Base-by-base conservation (phyloP, 306 rosid species). In the Cyamopsis tetragonoloba region DNA sequence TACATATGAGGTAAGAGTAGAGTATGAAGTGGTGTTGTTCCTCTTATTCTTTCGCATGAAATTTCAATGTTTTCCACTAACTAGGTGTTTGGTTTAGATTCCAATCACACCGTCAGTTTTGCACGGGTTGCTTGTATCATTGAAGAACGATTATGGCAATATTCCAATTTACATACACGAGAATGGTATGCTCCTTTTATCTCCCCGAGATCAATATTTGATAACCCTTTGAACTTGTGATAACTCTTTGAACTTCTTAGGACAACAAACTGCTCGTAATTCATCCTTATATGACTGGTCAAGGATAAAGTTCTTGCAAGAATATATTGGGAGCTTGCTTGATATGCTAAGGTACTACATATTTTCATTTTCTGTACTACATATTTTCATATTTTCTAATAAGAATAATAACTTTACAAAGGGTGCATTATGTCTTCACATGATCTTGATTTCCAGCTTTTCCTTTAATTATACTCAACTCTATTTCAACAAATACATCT, bases 251-350 rank as follows among this genome's bases (percentile, higher is more conserved):
- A 9, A 8, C 7, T 54, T 53, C 14, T 20, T 54, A 88, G 95
- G 88, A 20, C 82, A 78, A 46, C 10, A 13, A 42, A 80, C 84
- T 53, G 48, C 2, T 6, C 71, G 76, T 4, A 80, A 64, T 77
- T 82, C 85, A 28, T 56, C 83, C n/a, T 76, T 82, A 58, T 64
- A 78, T 43, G 90, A 87, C 58, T 46, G 59, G 72, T 2, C 80
- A 4, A 76, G 91, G 63, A 74, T 87, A 28, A 65, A 70, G 32
- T 85, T 74, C 49, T 46, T 87, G 61, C 58, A 70, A 0, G 81
- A 49, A 62, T 71, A 85, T 55, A 76, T 62, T 14, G 72, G 76
- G 22, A 57, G 65, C 18, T 10, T 79, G 43, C 73, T 80, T 48
- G 66, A 66, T 49, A 60, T 70, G 22, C 3, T 73, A 56, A 73